Evolutionary conservation across 805 yeast genomes (phyloP).

Genomic region (Zygosaccharomyces bailii): DNA sequence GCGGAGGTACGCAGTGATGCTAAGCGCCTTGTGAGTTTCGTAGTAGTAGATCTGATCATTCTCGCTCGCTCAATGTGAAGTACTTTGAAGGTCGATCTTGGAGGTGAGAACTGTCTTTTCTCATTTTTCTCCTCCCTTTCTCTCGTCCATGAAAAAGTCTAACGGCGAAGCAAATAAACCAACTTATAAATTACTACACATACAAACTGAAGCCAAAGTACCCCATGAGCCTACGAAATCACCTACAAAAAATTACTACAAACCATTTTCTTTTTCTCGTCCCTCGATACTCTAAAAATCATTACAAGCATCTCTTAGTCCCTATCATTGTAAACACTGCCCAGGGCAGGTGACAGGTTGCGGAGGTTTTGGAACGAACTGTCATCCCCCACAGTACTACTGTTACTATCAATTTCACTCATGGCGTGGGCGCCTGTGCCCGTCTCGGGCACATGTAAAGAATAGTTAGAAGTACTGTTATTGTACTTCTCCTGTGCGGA

Average conservation of each 20-base stretch:
- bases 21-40: constrained; percentile 4
- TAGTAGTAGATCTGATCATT: constrained; percentile 13
- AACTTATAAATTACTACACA: constrained; percentile 1
- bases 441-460: constrained; percentile 6
- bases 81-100: not conserved
- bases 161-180: not conserved
- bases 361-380: constrained; percentile 20
- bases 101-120: no score
- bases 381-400: constrained; percentile 33
- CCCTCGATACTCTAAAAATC: not conserved
- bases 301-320: constrained; percentile 4
- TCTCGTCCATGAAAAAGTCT: no score
- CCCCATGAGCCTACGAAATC: not conserved
- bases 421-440: constrained; percentile 3
- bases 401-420: constrained; percentile 28
- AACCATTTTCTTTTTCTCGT: not conserved
- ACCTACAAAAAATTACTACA: not conserved
- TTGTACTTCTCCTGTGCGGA: constrained; percentile 5
- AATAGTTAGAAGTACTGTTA: constrained; percentile 4
- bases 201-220: constrained; percentile 4
- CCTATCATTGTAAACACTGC: constrained; percentile 11
- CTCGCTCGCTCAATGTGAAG: not conserved
- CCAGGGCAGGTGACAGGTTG: constrained; percentile 19
- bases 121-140: not conserved
- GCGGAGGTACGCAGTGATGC: constrained; percentile 1